Conservation (phyloP, 257 asterid genomes). For the Lantana camara region DNA sequence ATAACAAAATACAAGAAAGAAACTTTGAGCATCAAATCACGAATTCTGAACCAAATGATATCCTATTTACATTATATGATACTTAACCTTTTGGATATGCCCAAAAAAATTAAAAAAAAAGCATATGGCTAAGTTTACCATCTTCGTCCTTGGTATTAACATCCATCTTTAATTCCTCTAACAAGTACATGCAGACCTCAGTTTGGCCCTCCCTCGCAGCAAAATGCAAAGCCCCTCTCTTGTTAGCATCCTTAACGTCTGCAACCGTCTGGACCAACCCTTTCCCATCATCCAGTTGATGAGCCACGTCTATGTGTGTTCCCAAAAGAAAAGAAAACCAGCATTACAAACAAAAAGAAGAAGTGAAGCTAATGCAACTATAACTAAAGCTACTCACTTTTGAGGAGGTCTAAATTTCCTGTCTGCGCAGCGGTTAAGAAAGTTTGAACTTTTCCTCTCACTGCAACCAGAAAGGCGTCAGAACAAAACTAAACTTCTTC, state of each 20-base stretch:
- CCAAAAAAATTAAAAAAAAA: too few species aligned
- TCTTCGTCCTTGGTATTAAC: conserved; percentile 80
- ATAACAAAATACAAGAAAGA: not conserved
- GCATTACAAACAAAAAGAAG: conserved; percentile 14
- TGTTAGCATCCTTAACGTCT: conserved; percentile 92
- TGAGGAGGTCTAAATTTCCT: conserved; percentile 69
- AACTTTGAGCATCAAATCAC: not conserved
- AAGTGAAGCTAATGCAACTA: not conserved
- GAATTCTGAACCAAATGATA: conserved; percentile 10
- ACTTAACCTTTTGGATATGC: not conserved
- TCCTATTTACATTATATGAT: not conserved
- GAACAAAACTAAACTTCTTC: conserved; percentile 2
- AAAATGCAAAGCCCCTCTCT: conserved; percentile 93
- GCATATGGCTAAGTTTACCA: conserved; percentile 44
- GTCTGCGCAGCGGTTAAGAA: conserved; percentile 76
- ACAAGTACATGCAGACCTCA: conserved; percentile 82
- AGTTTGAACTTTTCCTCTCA: conserved; percentile 67
- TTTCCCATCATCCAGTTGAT: conserved; percentile 79
- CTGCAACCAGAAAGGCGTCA: conserved; percentile 43
- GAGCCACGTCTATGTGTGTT: conserved; percentile 48
- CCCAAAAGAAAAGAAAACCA: conserved; percentile 1
- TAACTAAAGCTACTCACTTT: conserved; percentile 47
- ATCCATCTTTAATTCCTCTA: conserved; percentile 88
- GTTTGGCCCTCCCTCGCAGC: conserved; percentile 94
- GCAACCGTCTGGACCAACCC: conserved; percentile 70